Base-by-base conservation (phyloP, 495 filamentous ascomycete species). In the Neurospora sp. region DNA sequence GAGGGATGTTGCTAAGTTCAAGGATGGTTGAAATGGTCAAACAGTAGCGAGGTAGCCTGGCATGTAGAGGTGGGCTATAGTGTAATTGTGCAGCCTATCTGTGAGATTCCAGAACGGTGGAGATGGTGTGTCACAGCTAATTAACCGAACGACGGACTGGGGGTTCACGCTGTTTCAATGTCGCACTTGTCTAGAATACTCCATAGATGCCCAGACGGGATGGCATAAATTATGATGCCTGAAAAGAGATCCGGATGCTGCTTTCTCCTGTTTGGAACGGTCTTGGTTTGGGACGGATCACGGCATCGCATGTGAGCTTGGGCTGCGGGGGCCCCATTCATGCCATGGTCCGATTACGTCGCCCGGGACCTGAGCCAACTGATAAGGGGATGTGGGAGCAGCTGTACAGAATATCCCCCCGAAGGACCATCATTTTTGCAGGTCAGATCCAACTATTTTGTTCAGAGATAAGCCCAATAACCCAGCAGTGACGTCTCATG, bases 401-500 rank as follows among this genome's bases (percentile, higher is more conserved):
- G 11, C 27, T 16, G 27, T 66, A 66, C 54, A 66, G 2, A 59
- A 59, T 59, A 38, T 35, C 35, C 35, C 5, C 4, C 35, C 35
- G 4, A 35, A 35, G 35, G 35, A 5, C 4, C 35, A 35, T 5
- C 35, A 35, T 0, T 35, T 35, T 35, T 35, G 35, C 35, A 35
- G 35, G 35, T 35, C 35, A 35, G 35, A 35, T 35, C 35, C 31
- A 5, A 35, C 5, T 35, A 62, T 62, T 62, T 9, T 66, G 54
- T 66, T 5, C 27, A 35, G 0, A 35, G 27, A 66, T 66, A 66
- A 18, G 54, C 35, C 35, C 16, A 54, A 46, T 71, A 73, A 71
- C 66, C 59, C 40, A 39, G 12, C 66, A 70, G 72, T 74, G 72
- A 74, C 72, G 69, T 74, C 72, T 74, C 72, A 66, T 35, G 27